Evolutionary conservation across 176 grass and related monocot genomes (phyloP), one percentile per base, ranked within the genome.

Genomic region (Alopecurus myosuroides): DNA sequence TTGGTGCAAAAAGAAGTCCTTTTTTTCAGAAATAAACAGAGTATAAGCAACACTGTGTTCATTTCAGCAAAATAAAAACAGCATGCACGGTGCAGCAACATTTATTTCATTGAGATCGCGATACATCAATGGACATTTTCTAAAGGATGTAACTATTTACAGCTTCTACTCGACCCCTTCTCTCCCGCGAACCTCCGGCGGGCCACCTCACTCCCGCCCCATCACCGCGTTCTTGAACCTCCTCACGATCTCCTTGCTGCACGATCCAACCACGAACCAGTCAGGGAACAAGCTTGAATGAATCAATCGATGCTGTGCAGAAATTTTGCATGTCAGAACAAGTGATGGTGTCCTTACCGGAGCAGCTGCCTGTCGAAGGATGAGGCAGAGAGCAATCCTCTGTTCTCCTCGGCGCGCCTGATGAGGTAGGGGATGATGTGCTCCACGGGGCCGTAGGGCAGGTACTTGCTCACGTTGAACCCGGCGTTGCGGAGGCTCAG

Each of bases 391-490:
- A 99, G 89, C 71, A 99, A 52, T 0, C 97, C 97, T 79, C 87
- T 96, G 84, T 97, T 99, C 82, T 99, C 97, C 88, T 99, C 93
- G 0, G 97, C 97, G 48, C 93, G 90, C 80, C 97, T 82, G 83
- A 99, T 82, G 18, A 99, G 94, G 83, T 99, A 99, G 1, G 97
- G 97, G 81, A 99, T 92, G 77, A 97, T 89, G 66, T 99, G 84
- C 51, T 97, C 89, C 55, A 99, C 97, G 1, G 94, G 97, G 23
- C 97, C 97, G 84, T 94, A 99, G 3, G 97, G 94, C 70, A 99
- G 82, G 78, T 99, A 99, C 71, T 99, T 97, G 86, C 90, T 92
- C 9, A 99, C 97, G 58, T 92, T 88, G 74, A 97, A 99, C 4
- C 93, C 93, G 12, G 94, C 94, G 82, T 97, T 97, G 44, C 84